A percentile compares a stretch with the other conserved stretches of the same genome.
These are phyloP conservation scores for Leccinum solheimii DNA, from an alignment of 1,284 basidiomycete genomes.

Conservation along the genomic window DNA sequence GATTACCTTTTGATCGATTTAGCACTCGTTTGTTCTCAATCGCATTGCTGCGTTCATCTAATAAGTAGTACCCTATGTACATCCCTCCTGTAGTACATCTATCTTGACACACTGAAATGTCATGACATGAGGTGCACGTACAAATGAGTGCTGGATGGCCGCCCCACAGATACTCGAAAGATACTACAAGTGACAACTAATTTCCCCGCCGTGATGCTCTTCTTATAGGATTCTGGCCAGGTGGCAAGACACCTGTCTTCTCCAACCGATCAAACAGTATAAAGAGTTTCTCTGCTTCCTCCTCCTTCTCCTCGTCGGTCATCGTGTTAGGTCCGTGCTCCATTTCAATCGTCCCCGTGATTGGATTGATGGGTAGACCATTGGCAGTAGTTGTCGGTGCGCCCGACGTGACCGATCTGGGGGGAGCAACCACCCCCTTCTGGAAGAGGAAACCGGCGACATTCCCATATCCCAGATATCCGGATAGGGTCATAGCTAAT, in stretches of 20 bases:
- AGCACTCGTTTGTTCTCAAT: neutral
- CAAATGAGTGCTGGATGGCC: neutral
- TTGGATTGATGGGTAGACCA: constrained; percentile 69
- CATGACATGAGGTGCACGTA: neutral
- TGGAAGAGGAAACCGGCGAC: constrained; percentile 90
- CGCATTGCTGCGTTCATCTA: neutral
- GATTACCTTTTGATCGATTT: constrained; percentile 59
- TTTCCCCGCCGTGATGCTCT: constrained; percentile 62
- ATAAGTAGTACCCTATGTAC: neutral
- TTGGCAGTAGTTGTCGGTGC: constrained; percentile 41
- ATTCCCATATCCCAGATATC: constrained; percentile 87
- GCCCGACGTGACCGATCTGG: constrained; percentile 22
- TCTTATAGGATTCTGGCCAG: constrained; percentile 70
- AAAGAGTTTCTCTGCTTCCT: constrained; percentile 87
- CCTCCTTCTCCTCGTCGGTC: constrained; percentile 91
- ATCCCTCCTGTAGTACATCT: neutral
- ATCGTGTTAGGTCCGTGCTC: constrained; percentile 53
- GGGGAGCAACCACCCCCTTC: constrained; percentile 73
- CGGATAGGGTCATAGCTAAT: constrained; percentile 64
- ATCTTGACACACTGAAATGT: neutral
- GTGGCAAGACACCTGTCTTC: constrained; percentile 62
- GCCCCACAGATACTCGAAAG: neutral
- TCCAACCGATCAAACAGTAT: constrained; percentile 87
- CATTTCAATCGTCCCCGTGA: constrained; percentile 65
- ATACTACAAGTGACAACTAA: constrained; percentile 1